Evolutionary conservation across 768 basidiomycete species (phyloP), one percentile per base, ranked within the genome.

Genomic region (Multifurca ochricompacta): DNA sequence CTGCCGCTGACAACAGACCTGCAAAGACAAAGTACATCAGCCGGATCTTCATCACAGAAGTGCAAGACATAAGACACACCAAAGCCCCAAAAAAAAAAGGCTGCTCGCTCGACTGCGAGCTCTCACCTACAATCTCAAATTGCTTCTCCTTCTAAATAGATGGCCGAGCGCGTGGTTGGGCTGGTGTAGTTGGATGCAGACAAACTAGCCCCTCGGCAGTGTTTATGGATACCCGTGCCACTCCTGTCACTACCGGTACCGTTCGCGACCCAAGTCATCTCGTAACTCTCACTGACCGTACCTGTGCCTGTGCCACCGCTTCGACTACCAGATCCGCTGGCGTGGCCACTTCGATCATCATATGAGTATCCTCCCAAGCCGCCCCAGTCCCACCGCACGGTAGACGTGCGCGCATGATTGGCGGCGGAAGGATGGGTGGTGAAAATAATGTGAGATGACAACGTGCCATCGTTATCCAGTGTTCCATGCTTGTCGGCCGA

Each of bases 361-460:
- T 23, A 27, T 4, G 50, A 43, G 14, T 11, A 18, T 27, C 42
- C 32, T 41, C 23, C 44, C 27, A 47, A 0, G 10, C 55, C 55
- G 28, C 55, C 55, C 55, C 55, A 56, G 25, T 56, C 55, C 55
- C 55, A 56, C 45, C 39, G 23, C 30, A 41, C 21, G 44, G 28
- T 41, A 7, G 37, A 36, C 16, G 50, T 47, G 7, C n/a, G 44
- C 3, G 44, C 23, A 6, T 16, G 48, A 25, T 50, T 27, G 30
- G 25, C 37, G 1, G 25, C 44, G 4, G 44, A 34, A 9, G 48
- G 30, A 11, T 52, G 31, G n/a, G 39, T 35, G 3, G 25, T 51
- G 39, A 56, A 56, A 10, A 56, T 45, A 16, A 56, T 51, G 27
- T 47, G 50, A 2, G 55, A 56, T 5, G 55, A 52, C 14, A 56